Conservation (phyloP, 495 filamentous ascomycete genomes). For the Bombardia bombarda region DNA sequence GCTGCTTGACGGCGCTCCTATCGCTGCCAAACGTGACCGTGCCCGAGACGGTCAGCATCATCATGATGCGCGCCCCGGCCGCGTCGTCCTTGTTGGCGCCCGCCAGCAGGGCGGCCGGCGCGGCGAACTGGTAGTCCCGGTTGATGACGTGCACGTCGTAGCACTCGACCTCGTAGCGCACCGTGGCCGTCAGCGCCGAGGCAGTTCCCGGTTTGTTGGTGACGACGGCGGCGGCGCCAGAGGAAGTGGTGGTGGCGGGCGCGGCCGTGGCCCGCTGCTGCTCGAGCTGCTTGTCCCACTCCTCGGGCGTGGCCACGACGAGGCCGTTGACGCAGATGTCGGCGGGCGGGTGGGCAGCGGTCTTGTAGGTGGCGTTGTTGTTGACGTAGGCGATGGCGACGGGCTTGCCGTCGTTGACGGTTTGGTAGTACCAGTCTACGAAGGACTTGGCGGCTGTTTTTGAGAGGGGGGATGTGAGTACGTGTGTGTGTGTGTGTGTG, state of each 20-base stretch:
- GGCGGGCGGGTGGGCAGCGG: constrained; percentile 22
- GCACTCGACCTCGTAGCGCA: constrained; percentile 51
- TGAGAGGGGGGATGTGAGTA: constrained; percentile 7
- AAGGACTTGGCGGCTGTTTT: constrained; percentile 31
- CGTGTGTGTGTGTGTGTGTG: neutral
- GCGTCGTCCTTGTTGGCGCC: neutral
- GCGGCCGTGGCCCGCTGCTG: constrained; percentile 19
- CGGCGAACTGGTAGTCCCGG: constrained; percentile 44
- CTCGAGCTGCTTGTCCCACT: constrained; percentile 31
- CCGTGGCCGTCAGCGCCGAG: neutral
- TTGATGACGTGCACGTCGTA: constrained; percentile 72
- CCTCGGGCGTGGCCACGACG: constrained; percentile 23
- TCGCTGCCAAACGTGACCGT: constrained; percentile 32
- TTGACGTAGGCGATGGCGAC: constrained; percentile 29
- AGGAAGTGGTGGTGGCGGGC: neutral
- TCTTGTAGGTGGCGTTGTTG: constrained; percentile 22
- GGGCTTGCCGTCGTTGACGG: constrained; percentile 25
- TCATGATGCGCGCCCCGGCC: constrained; percentile 52
- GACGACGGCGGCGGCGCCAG: neutral
- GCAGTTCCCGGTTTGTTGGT: neutral
- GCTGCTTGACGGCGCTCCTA: constrained; percentile 43
- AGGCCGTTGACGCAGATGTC: constrained; percentile 42
- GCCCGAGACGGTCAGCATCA: constrained; percentile 60
- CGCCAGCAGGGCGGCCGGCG: constrained; percentile 17
- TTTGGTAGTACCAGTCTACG: constrained; percentile 33